Base-by-base conservation (phyloP, 2,329 filamentous ascomycete species). In the Colletotrichum scovillei region DNA sequence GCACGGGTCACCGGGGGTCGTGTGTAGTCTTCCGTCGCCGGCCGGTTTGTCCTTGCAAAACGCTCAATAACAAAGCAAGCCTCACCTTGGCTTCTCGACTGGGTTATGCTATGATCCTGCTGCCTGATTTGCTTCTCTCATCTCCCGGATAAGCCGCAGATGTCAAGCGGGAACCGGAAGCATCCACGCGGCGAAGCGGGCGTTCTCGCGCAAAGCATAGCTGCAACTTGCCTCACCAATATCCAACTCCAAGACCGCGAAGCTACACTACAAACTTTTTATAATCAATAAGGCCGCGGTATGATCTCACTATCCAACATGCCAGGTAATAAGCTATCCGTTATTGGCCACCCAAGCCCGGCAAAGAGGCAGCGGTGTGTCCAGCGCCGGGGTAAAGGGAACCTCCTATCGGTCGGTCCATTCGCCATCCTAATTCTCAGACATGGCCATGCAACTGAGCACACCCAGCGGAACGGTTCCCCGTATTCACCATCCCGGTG, bases 401-500 rank as follows among this genome's bases (percentile, higher is more conserved):
- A 65, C 22, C 42, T 38, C 58, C 52, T 52, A 52, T 69, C 69
- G 22, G 49, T 69, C 69, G 28, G 57, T n/a, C 65, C 65, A 72
- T 42, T 63, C 52, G 63, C 58, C 69, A 53, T 55, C 30, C 66
- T 42, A 52, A 42, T 59, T 59, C 55, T 56, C 70, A 64, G 66
- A 64, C 66, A 69, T 53, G 57, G 32, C 66, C 53, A 63, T 55
- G 66, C 59, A 32, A 64, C 59, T 49, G 53, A 55, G 63, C 63
- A 64, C 46, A 55, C 69, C 57, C 59, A 32, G 69, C 69, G 63
- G 69, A 72, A 69, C 53, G 64, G 58, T 65, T 73, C 69, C 64
- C 69, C 65, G 65, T 69, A 19, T 30, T 63, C 49, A 59, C 49
- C 22, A 55, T 72, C 53, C 28, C 30, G 22, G 69, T 73, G 64